Evolutionary conservation across 345 rosid species (phyloP).

Genomic region (Citrus trifoliata): DNA sequence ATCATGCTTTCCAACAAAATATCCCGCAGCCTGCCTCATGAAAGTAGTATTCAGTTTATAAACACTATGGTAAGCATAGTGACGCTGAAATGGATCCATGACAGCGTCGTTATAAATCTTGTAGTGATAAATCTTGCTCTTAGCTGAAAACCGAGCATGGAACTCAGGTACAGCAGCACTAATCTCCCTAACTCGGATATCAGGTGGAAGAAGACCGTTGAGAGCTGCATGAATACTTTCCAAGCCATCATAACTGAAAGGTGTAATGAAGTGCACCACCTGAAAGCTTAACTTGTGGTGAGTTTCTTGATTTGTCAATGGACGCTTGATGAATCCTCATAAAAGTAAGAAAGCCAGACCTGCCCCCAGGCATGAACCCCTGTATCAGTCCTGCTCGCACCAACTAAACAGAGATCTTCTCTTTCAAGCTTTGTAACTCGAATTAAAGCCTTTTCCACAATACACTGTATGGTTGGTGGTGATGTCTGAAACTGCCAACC

Average conservation of each 20-base stretch:
- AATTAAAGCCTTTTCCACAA: conserved; percentile 65
- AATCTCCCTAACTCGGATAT: conserved; percentile 77
- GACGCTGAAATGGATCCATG: conserved; percentile 86
- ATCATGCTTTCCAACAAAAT: conserved; percentile 68
- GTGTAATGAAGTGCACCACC: conserved; percentile 94
- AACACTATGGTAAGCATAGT: conserved; percentile 54
- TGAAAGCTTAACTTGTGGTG: conserved; percentile 31
- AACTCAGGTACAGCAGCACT: conserved; percentile 73
- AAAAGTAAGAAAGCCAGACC: conserved; percentile 44
- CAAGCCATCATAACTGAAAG: conserved; percentile 71
- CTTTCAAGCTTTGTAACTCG: conserved; percentile 64
- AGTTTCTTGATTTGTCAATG: conserved; percentile 19
- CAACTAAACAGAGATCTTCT: conserved; percentile 66
- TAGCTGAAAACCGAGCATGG: conserved; percentile 83
- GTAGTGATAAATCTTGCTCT: conserved; percentile 73
- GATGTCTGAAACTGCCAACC: conserved; percentile 93
- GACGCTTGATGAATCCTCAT: conserved; percentile 10
- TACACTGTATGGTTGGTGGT: conserved; percentile 83
- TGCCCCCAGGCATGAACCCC: conserved; percentile 99
- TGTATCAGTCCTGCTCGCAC: conserved; percentile 86
- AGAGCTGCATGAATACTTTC: conserved; percentile 69
- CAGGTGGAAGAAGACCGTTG: conserved; percentile 80
- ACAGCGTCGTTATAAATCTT: conserved; percentile 68
- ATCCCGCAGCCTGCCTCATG: conserved; percentile 70
- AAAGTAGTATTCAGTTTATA: conserved; percentile 54